Percentiles rank a stretch among this genome's conserved stretches.
phyloP scores from a whole-genome alignment of 2,329 filamentous ascomycete genomes.

The Trichoderma sp. region DNA sequence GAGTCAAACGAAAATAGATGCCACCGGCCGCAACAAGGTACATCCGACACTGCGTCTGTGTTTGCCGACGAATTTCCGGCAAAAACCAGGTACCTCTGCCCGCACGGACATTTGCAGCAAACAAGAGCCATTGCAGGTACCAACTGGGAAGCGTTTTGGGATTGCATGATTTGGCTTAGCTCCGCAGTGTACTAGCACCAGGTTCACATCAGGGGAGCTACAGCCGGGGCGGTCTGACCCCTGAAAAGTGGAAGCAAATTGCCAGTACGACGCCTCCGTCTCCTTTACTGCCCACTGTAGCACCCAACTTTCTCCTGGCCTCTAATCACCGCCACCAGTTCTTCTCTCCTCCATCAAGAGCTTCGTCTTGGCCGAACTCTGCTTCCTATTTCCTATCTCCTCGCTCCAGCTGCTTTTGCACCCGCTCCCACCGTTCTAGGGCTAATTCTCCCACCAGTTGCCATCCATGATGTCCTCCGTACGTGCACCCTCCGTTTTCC shows the following conservation, averaged over 20 bases:
- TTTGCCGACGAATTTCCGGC: not conserved
- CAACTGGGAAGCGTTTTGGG: not conserved
- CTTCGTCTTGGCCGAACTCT: conserved; percentile 13
- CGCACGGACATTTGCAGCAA: not conserved
- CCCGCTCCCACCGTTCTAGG: conserved; percentile 11
- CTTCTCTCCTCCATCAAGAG: conserved; percentile 18
- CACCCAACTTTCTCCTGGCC: conserved; percentile 17
- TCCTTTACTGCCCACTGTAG: conserved; percentile 19
- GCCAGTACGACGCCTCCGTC: conserved; percentile 20
- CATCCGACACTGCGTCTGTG: not conserved
- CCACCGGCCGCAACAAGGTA: not conserved
- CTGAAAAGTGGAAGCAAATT: conserved; percentile 17
- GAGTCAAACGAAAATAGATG: not conserved
- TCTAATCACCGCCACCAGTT: conserved; percentile 18
- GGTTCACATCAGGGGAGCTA: conserved; percentile 12
- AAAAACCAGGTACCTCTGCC: not conserved
- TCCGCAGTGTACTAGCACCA: not conserved
- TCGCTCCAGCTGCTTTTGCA: conserved; percentile 14
- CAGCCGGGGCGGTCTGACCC: conserved; percentile 21
- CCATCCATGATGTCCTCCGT: conserved; percentile 28
- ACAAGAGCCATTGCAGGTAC: not conserved
- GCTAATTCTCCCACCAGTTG: not conserved
- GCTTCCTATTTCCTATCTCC: conserved; percentile 12
- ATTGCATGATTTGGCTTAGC: not conserved
- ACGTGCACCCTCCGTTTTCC: not conserved